Percentiles rank a stretch among this genome's conserved stretches.
Conservation (phyloP, 2,329 filamentous ascomycete genomes). For the Allantophomopsis cytisporea region DNA sequence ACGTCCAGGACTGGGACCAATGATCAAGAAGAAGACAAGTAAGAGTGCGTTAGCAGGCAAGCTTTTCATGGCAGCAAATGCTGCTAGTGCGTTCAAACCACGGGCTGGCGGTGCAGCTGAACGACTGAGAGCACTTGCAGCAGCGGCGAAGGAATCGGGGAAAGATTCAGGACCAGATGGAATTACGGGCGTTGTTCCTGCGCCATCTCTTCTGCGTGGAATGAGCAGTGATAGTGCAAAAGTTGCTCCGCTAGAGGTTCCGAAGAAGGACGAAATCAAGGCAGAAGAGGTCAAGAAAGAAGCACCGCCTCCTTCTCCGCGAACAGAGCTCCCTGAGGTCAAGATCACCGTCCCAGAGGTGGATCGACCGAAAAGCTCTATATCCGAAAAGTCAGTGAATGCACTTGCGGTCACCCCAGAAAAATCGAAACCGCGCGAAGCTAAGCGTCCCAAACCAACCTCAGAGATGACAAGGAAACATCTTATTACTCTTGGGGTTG, state of each 20-base stretch:
- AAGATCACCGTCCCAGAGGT: constrained; percentile 38
- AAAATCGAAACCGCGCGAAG: constrained; percentile 14
- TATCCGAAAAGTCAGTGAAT: constrained; percentile 20
- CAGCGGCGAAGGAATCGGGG: constrained; percentile 33
- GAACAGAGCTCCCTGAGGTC: constrained; percentile 36
- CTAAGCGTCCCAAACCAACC: constrained; percentile 15
- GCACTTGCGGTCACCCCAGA: constrained; percentile 18
- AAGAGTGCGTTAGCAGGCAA: constrained; percentile 60
- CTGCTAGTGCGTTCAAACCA: constrained; percentile 61
- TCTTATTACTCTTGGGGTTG: constrained; percentile 48
- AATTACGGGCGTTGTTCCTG: constrained; percentile 77
- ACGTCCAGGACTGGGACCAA: constrained; percentile 74
- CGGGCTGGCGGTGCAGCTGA: constrained; percentile 78
- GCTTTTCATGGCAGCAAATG: constrained; percentile 69
- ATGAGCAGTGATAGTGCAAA: constrained; percentile 23
- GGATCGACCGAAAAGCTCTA: constrained; percentile 25
- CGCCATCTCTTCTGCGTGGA: constrained; percentile 41
- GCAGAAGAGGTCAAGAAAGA: too few species aligned
- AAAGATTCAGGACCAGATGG: constrained; percentile 61
- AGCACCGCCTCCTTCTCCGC: constrained; percentile 9
- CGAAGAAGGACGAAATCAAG: constrained; percentile 1
- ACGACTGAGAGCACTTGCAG: constrained; percentile 36
- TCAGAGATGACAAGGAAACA: constrained; percentile 19
- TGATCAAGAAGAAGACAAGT: constrained; percentile 73
- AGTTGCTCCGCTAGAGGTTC: constrained; percentile 14